These are phyloP conservation scores for Puccinia polysora DNA, from an alignment of 1,284 basidiomycete genomes.

Conservation along the genomic window DNA sequence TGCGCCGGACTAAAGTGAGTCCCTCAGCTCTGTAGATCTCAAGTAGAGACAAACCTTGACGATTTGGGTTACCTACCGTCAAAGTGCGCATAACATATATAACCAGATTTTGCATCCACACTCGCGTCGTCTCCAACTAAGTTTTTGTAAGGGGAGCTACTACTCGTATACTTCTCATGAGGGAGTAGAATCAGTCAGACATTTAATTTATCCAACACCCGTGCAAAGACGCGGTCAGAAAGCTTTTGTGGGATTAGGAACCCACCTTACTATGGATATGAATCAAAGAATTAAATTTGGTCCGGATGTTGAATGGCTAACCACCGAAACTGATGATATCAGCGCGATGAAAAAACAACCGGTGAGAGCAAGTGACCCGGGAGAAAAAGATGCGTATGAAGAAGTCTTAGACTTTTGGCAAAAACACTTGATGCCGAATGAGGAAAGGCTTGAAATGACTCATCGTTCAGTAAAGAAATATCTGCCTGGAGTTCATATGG, in stretches of 20 bases:
- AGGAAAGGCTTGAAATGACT: constrained; percentile 21
- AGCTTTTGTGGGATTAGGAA: constrained; percentile 66
- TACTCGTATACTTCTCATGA: constrained; percentile 59
- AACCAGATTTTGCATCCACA: constrained; percentile 48
- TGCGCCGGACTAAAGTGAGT: constrained; percentile 70
- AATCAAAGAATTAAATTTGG: constrained; percentile 85
- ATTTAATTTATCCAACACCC: constrained; percentile 84
- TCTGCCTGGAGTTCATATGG: constrained; percentile 21
- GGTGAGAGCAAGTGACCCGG: background rate
- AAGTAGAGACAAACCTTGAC: too few relatives aligned
- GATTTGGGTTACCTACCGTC: too few relatives aligned
- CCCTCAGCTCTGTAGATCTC: constrained; percentile 51
- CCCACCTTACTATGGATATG: constrained; percentile 79
- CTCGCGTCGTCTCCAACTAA: constrained; percentile 38
- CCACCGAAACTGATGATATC: constrained; percentile 47
- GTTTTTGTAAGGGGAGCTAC: constrained; percentile 49
- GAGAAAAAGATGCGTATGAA: constrained; percentile 3
- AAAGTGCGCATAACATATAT: constrained; percentile 44
- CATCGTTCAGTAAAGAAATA: constrained; percentile 25
- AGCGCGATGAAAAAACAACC: background rate
- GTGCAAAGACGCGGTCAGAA: background rate
- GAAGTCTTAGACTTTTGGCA: constrained; percentile 37
- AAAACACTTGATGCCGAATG: constrained; percentile 20
- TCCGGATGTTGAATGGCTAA: constrained; percentile 85
- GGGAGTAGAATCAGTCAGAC: constrained; percentile 63